phyloP scores from a whole-genome alignment of 2,329 filamentous ascomycete species.

The Zopfia rhizophila region DNA sequence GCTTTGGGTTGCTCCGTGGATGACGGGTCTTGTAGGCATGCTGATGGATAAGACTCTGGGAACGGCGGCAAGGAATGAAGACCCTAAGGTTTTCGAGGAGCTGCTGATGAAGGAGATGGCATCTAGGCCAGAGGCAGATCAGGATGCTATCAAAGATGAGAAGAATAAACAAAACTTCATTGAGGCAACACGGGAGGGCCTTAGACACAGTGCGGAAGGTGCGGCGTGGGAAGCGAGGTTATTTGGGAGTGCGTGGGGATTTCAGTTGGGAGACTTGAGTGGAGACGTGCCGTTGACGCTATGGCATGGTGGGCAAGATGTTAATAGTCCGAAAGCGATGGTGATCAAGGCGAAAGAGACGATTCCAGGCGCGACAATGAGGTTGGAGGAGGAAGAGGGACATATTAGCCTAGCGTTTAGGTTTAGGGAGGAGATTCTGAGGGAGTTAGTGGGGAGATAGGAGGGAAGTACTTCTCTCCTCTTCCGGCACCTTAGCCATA shows the following conservation, averaged over 20 bases:
- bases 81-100: conserved; percentile 38
- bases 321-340: conserved; percentile 37
- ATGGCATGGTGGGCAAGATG: conserved; percentile 48
- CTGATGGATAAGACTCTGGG: conserved; percentile 37
- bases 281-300: conserved; percentile 36
- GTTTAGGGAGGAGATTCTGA: conserved; percentile 34
- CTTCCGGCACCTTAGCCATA: too few relatives aligned
- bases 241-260: conserved; percentile 42
- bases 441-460: conserved; percentile 33
- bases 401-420: conserved; percentile 37
- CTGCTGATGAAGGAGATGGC: conserved; percentile 34
- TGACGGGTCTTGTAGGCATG: conserved; percentile 12
- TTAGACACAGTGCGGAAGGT: conserved; percentile 38
- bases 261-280: conserved; percentile 40
- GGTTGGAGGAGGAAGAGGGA: conserved; percentile 36
- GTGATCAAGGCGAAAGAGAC: conserved; percentile 33
- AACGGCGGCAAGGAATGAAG: conserved; percentile 34
- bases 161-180: conserved; percentile 35
- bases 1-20: conserved; percentile 39
- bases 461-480: too few relatives aligned
- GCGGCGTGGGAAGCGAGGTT: conserved; percentile 42
- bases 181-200: conserved; percentile 37
- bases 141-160: conserved; percentile 31
- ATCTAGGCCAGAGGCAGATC: conserved; percentile 30
- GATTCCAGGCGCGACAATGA: conserved; percentile 32